Evolutionary conservation across 257 asterid genomes (phyloP).

Genomic region (Solanum sitiens): DNA sequence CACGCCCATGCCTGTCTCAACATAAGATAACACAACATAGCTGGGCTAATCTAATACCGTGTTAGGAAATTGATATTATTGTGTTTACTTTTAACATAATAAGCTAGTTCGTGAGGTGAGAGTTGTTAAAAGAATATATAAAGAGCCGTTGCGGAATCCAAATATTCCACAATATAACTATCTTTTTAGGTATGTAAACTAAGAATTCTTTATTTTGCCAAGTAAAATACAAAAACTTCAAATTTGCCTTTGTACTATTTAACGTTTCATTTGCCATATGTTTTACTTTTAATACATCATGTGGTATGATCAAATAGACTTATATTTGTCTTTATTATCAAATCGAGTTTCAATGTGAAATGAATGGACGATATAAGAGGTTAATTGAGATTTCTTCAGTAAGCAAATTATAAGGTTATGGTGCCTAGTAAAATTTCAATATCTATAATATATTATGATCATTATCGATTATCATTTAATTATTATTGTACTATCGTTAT

Average conservation of each 20-base stretch:
- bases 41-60: background rate
- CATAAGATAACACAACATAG: too few species aligned
- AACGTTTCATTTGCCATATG: too few species aligned
- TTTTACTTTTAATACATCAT: too few species aligned
- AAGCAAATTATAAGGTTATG: background rate
- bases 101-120: background rate
- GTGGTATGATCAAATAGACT: too few species aligned
- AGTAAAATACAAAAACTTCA: background rate
- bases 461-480: background rate
- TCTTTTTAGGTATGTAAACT: background rate
- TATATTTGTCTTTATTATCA: too few species aligned
- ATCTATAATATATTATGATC: too few species aligned
- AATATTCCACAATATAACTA: background rate
- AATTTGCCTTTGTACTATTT: too few species aligned
- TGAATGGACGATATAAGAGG: too few species aligned
- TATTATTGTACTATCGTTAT: background rate
- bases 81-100: background rate
- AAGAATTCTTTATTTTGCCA: background rate
- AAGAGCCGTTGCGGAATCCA: background rate
- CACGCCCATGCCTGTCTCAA: background rate
- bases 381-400: background rate
- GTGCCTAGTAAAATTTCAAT: background rate
- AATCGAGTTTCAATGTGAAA: too few species aligned
- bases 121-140: too few species aligned
- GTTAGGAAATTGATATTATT: background rate